Percentiles rank a stretch among this genome's conserved stretches.
Evolutionary conservation across 108 stramenopile species (phyloP).

Genomic region (Pinguiococcus pyrenoidosus): DNA sequence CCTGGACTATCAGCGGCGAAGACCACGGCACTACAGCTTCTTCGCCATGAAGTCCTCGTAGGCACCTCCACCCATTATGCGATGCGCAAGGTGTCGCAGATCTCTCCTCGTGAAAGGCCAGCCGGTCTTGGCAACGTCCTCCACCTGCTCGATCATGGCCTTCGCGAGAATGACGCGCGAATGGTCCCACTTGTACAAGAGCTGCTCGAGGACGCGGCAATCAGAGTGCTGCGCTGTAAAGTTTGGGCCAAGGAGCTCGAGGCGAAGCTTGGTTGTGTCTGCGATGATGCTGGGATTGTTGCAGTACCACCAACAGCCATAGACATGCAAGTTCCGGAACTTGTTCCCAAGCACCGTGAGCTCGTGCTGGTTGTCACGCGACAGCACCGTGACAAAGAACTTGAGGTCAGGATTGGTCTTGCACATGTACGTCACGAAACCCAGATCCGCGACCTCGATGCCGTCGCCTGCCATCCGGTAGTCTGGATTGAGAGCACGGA

Average conservation of each 20-base stretch:
- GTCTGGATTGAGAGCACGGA: constrained; percentile 54
- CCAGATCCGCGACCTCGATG: constrained; percentile 59
- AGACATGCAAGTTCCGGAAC: constrained; percentile 74
- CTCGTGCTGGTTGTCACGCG: constrained; percentile 68
- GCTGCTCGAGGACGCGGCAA: constrained; percentile 69
- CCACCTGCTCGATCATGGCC: constrained; percentile 51
- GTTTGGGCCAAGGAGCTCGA: constrained; percentile 70
- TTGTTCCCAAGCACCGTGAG: constrained; percentile 65
- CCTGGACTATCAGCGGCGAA: too few relatives aligned
- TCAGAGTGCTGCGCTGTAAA: constrained; percentile 79
- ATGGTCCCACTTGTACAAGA: constrained; percentile 84
- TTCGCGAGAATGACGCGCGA: constrained; percentile 57
- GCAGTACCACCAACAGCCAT: constrained; percentile 80
- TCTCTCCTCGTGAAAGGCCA: constrained; percentile 52
- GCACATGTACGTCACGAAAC: constrained; percentile 46
- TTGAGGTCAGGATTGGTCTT: constrained; percentile 55
- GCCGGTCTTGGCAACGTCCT: constrained; percentile 36
- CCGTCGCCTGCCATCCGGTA: constrained; percentile 59
- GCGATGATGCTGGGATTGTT: constrained; percentile 71
- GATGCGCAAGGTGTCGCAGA: too few relatives aligned
- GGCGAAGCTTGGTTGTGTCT: constrained; percentile 64
- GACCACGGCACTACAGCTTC: too few relatives aligned
- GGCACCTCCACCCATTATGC: constrained; percentile 58
- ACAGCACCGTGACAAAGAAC: constrained; percentile 72
- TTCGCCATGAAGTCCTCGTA: constrained; percentile 69